phyloP scores from a whole-genome alignment of 148 eudicot species.

The Vaccinium myrtillus region DNA sequence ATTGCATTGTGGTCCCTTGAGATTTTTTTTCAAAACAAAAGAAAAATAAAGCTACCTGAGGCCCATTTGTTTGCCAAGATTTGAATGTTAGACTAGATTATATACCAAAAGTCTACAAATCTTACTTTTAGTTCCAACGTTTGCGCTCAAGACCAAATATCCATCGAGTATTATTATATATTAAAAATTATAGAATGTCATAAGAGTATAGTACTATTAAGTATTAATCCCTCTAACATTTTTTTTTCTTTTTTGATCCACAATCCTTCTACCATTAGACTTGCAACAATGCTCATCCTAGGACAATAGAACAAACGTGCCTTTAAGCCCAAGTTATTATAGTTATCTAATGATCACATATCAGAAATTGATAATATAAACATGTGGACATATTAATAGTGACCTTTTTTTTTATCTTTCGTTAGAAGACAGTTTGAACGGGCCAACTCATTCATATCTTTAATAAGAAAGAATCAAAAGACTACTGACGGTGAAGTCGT shows the following conservation, averaged over 20 bases:
- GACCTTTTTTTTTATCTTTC: neutral
- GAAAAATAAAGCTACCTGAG: neutral
- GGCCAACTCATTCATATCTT: neutral
- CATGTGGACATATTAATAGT: neutral
- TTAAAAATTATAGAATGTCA: neutral
- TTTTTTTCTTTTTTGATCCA: too few relatives aligned
- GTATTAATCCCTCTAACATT: too few relatives aligned
- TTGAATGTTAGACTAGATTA: neutral
- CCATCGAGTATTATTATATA: too few relatives aligned
- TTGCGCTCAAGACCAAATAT: neutral
- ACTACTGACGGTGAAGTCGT: neutral
- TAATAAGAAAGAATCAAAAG: neutral
- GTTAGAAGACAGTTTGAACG: neutral
- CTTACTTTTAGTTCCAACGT: neutral
- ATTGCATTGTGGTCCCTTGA: too few relatives aligned
- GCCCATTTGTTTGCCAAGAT: neutral
- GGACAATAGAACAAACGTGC: neutral
- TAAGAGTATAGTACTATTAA: neutral
- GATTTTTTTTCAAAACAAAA: neutral
- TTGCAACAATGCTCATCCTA: neutral
- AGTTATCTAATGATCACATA: neutral
- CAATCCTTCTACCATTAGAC: neutral
- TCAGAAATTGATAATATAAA: neutral
- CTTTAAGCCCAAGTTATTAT: neutral
- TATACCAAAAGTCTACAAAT: neutral